A percentile compares a stretch with the other conserved stretches of the same genome.
Evolutionary conservation across 192 early-diverging fungal species (phyloP).

Genomic region (Coemansia sp.): DNA sequence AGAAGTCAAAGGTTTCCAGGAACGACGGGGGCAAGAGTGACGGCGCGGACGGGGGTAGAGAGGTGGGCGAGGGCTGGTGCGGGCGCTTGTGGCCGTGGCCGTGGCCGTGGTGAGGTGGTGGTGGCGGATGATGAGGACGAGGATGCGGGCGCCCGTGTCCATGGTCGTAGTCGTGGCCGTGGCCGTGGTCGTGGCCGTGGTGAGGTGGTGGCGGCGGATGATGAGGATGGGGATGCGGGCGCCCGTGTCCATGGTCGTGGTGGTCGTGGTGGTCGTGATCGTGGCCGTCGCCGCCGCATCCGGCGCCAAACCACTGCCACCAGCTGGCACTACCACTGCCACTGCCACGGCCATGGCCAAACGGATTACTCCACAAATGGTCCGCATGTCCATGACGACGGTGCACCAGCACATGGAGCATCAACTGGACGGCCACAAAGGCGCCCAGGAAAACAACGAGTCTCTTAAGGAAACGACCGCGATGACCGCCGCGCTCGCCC

Average conservation of each 20-base stretch:
- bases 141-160: constrained; percentile 12
- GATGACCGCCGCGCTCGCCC: background rate
- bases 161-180: background rate
- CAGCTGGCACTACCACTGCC: background rate
- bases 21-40: background rate
- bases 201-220: background rate
- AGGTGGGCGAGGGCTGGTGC: background rate
- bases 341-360: background rate
- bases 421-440: background rate
- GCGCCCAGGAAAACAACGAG: constrained; percentile 4
- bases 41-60: background rate
- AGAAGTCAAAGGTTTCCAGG: background rate
- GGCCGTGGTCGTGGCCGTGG: background rate
- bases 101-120: background rate
- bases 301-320: constrained; percentile 4
- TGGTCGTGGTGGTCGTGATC: too few species aligned
- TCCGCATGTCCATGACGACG: background rate
- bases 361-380: background rate
- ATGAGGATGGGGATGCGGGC: background rate
- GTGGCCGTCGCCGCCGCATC: background rate
- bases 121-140: background rate
- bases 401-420: constrained; percentile 1
- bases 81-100: background rate
- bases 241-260: constrained; percentile 3
- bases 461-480: constrained; percentile 9